Evolutionary conservation across 1,139 yeast species (phyloP), one percentile per base, ranked within the genome.

Genomic region (Suhomyces anneliseae): DNA sequence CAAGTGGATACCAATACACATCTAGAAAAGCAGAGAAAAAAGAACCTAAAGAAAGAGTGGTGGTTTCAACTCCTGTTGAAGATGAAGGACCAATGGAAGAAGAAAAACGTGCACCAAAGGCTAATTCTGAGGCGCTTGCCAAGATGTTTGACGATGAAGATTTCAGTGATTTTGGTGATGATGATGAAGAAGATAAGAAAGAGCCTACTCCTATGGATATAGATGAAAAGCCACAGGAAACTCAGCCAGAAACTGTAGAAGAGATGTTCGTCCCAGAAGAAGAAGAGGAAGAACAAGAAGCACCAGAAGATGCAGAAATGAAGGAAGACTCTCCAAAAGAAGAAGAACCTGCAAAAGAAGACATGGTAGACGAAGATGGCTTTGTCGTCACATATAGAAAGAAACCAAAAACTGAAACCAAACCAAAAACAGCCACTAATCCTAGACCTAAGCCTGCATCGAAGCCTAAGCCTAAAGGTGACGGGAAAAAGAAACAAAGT

Each of bases 331-430:
- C 40, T 2, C 37, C 39, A 19, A 15, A 27, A 14, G 24, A 19
- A 14, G 24, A 19, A 7, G 44, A 40, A n/a, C 42, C 47, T 27
- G 38, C 39, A 12, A 40, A 44, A n/a, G 42, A 40, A 27, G 59
- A 64, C 4, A 56, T 61, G 1, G 62, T 68, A 32, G 79, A 72
- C 47, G 76, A 69, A 29, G 78, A 73, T 40, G 79, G 78, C 2
- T 74, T 69, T 50, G 60, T 70, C 26, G 67, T 70, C 4, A 65
- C 73, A 15, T 64, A 59, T 40, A 61, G 66, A 37, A 62, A 62
- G 44, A 48, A 40, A 31, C 46, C 45, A 34, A 49, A 37, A 37
- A 40, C 49, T 8, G 45, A 45, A 4, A 39, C 44, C 4, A 59
- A 56, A 36, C 52, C 58, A 8, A 41, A 33, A 19, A 26, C 47